Percentiles rank a stretch among this genome's conserved stretches.
Evolutionary conservation across 352 stramenopile species (phyloP).

Genomic region (Thalassiosira livingstoniorum): DNA sequence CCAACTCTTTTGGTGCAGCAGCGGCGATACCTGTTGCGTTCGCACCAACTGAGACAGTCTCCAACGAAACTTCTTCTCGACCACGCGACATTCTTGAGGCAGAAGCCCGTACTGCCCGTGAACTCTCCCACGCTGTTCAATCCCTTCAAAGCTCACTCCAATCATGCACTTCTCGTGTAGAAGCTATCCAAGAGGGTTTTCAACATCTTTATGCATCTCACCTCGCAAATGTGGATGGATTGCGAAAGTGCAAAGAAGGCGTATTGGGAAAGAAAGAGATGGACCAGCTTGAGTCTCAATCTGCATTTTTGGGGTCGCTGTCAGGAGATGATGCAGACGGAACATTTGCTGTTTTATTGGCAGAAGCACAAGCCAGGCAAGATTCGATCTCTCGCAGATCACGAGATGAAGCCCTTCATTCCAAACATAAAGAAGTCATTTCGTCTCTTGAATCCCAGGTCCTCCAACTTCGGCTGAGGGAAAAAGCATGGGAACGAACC

Average conservation of each 20-base stretch:
- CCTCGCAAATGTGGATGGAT: constrained; percentile 27
- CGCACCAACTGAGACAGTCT: too few species aligned
- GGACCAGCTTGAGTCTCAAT: constrained; percentile 6
- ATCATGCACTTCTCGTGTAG: constrained; percentile 26
- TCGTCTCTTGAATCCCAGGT: constrained; percentile 25
- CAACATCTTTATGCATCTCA: constrained; percentile 37
- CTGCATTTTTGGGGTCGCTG: neutral
- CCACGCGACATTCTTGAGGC: constrained; percentile 39
- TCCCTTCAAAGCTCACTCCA: constrained; percentile 20
- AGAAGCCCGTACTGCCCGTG: constrained; percentile 41
- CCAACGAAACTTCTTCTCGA: too few species aligned
- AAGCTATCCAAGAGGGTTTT: constrained; percentile 26
- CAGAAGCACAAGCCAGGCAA: constrained; percentile 10
- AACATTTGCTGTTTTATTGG: constrained; percentile 8
- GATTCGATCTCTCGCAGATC: constrained; percentile 2
- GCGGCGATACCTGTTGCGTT: too few species aligned
- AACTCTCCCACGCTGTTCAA: constrained; percentile 22
- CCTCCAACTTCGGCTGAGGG: constrained; percentile 24
- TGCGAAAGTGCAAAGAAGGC: constrained; percentile 40
- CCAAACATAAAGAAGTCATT: constrained; percentile 35
- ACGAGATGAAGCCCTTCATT: constrained; percentile 12
- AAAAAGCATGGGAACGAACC: constrained; percentile 51
- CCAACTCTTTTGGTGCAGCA: too few species aligned
- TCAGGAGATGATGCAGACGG: too few species aligned
- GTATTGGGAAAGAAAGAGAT: constrained; percentile 17